Evolutionary conservation across 768 basidiomycete species (phyloP).

Genomic region (Pisolithus orientalis): DNA sequence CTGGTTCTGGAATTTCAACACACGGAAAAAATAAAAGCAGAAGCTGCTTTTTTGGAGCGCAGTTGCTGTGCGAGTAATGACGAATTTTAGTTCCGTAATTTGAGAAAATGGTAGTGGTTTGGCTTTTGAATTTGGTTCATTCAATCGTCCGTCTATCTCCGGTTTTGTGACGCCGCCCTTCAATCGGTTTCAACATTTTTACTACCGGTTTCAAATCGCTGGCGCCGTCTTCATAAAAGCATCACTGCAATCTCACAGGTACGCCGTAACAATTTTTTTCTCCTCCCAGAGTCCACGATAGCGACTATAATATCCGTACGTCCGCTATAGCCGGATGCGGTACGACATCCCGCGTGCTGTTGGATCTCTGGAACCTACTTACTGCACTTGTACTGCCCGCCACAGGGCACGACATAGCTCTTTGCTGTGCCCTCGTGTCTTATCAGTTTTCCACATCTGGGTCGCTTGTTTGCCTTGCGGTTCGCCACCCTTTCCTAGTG

Average conservation of each 20-base stretch:
- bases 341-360: constrained; percentile 18
- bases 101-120: constrained; percentile 15
- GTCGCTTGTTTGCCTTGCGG: constrained; percentile 23
- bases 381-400: constrained; percentile 5
- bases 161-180: constrained; percentile 8
- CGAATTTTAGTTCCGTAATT: constrained; percentile 25
- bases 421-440: background rate
- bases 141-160: constrained; percentile 25
- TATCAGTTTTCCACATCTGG: constrained; percentile 7
- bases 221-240: background rate
- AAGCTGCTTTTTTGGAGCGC: background rate
- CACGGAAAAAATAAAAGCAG: background rate
- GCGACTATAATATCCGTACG: constrained; percentile 27
- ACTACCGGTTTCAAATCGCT: background rate
- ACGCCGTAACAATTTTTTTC: constrained; percentile 19
- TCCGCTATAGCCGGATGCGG: constrained; percentile 24
- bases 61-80: constrained; percentile 13
- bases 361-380: constrained; percentile 17
- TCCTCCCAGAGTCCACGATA: constrained; percentile 6
- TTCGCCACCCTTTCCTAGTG: constrained; percentile 20
- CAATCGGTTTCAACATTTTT: background rate
- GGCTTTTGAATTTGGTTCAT: constrained; percentile 26
- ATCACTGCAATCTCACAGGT: background rate
- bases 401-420: background rate
- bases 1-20: background rate